These are phyloP conservation scores for Lichtheimia hyalospora DNA, from an alignment of 371 early-diverging fungal genomes.

Conservation along the genomic window DNA sequence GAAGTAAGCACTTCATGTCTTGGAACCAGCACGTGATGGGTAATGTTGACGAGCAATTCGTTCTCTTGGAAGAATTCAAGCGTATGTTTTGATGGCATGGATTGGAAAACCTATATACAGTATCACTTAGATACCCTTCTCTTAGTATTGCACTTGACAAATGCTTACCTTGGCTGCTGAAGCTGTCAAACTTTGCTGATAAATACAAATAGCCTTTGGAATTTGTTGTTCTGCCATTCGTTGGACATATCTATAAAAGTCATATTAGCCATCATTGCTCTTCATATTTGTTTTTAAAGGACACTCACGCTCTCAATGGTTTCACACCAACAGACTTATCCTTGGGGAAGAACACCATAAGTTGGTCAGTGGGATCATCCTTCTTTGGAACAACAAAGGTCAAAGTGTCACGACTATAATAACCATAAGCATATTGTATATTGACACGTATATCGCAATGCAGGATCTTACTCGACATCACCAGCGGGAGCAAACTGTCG, in stretches of 20 bases:
- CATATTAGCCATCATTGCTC: neutral
- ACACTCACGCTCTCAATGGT: constrained; percentile 80
- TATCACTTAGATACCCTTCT: neutral
- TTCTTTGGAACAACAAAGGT: constrained; percentile 87
- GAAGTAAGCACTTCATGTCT: constrained; percentile 88
- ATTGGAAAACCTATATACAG: constrained; percentile 55
- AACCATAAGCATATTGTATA: neutral
- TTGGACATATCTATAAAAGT: constrained; percentile 62
- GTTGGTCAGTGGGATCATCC: constrained; percentile 80
- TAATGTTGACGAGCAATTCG: constrained; percentile 98
- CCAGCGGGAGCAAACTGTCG: constrained; percentile 68
- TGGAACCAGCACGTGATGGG: constrained; percentile 96
- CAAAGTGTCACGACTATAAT: constrained; percentile 70
- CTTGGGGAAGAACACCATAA: constrained; percentile 92
- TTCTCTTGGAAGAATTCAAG: constrained; percentile 94
- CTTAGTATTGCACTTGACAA: neutral
- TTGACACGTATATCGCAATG: neutral
- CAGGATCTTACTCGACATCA: constrained; percentile 74
- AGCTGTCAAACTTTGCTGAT: constrained; percentile 81
- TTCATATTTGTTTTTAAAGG: neutral
- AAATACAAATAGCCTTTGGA: constrained; percentile 84
- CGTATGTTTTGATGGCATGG: constrained; percentile 73
- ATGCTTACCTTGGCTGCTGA: constrained; percentile 74
- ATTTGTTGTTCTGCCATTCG: constrained; percentile 86
- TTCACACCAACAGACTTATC: constrained; percentile 90